Evolutionary conservation across 2,329 filamentous ascomycete genomes (phyloP).

Genomic region (Colletotrichum kahawae): DNA sequence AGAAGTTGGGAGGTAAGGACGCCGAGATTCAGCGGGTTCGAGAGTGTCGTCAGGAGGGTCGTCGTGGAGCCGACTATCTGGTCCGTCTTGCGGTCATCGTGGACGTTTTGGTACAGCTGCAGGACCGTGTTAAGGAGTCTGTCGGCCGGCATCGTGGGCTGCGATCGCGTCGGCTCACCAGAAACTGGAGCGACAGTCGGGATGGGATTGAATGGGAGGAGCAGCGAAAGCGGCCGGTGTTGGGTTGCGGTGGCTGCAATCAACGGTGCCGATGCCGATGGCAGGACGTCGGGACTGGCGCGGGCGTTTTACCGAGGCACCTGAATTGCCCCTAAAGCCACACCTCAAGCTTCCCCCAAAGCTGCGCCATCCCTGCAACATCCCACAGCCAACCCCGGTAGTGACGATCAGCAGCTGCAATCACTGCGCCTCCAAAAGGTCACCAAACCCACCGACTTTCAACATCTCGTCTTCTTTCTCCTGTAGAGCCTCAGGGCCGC

Average conservation of each 20-base stretch:
- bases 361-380: slow-evolving; percentile 16
- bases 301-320: slow-evolving; percentile 32
- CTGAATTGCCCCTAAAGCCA: slow-evolving; percentile 18
- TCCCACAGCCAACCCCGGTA: slow-evolving; percentile 3
- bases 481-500: background rate
- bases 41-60: slow-evolving; percentile 70
- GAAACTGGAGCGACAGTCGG: background rate
- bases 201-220: background rate
- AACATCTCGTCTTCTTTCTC: background rate
- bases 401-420: background rate
- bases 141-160: slow-evolving; percentile 65
- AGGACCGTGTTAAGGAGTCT: slow-evolving; percentile 70
- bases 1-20: slow-evolving; percentile 76
- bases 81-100: slow-evolving; percentile 55
- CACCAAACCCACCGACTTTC: slow-evolving; percentile 15
- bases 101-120: slow-evolving; percentile 60
- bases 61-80: slow-evolving; percentile 70
- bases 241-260: background rate
- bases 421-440: background rate
- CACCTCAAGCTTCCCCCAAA: background rate
- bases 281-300: slow-evolving; percentile 6
- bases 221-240: background rate
- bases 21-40: slow-evolving; percentile 77
- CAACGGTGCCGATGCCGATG: background rate
- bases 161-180: background rate